A percentile compares a stretch with the other conserved stretches of the same genome.
These are phyloP conservation scores for Gossypium gossypioides DNA, from an alignment of 441 rosid species.

Conservation along the genomic window DNA sequence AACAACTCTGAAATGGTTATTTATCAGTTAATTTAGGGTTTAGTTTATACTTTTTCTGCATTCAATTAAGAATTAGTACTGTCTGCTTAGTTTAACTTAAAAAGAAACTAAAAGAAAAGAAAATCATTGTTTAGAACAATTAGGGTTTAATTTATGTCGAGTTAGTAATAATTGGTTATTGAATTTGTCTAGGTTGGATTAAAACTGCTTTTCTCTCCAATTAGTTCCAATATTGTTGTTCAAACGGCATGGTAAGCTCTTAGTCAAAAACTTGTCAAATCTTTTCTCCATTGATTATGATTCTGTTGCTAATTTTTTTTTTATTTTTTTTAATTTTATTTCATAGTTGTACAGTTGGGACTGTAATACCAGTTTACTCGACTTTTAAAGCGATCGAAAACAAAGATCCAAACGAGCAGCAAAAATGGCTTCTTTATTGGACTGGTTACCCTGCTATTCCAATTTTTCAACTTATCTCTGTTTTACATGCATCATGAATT, in stretches of 20 bases:
- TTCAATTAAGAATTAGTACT: neutral
- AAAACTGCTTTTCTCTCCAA: constrained; percentile 40
- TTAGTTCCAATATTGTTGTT: constrained; percentile 43
- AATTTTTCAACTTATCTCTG: neutral
- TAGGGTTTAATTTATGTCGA: neutral
- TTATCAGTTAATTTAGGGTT: neutral
- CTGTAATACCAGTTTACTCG: constrained; percentile 50
- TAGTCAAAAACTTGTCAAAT: neutral
- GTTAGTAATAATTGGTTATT: neutral
- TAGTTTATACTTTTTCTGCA: neutral
- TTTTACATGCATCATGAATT: neutral
- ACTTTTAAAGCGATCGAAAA: constrained; percentile 58
- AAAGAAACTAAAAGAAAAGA: neutral
- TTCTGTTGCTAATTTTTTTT: neutral
- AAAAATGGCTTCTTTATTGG: constrained; percentile 65
- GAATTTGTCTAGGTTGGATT: constrained; percentile 38
- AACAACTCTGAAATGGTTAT: neutral
- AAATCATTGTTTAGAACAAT: neutral
- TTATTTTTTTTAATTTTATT: neutral
- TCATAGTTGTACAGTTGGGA: constrained; percentile 56
- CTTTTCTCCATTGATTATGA: neutral
- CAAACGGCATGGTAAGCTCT: constrained; percentile 53
- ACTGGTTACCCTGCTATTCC: constrained; percentile 33
- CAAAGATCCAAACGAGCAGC: constrained; percentile 34
- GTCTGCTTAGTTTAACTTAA: neutral